Evolutionary conservation across 441 rosid genomes (phyloP), one percentile per base, ranked within the genome.

Genomic region (Cnidoscolus chayamansa): DNA sequence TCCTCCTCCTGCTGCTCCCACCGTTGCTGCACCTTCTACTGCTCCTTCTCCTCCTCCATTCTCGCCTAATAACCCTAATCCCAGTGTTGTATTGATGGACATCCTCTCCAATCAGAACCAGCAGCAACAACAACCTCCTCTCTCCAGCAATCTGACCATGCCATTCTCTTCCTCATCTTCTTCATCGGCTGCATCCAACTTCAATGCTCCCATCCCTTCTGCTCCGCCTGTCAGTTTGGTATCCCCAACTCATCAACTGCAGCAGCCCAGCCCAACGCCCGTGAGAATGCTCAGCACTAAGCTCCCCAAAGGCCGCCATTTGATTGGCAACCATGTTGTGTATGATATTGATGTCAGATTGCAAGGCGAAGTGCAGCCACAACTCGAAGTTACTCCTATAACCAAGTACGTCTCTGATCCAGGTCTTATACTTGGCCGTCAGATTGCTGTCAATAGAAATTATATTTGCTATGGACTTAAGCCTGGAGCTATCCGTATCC

Each of bases 381-480:
- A 90, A 71, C 89, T 90, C 6, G 93, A 88, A 77, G 93, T 88
- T 71, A 88, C 96, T 74, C 96, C 96, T 55, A 90, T 90, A 55
- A 90, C 96, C 49, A 88, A 86, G 84, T 90, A 90, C 68, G 73
- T 65, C 12, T 93, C 97, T 25, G 98, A 95, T 79, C 97, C 98
- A 49, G 89, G 84, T 74, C 92, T 91, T 13, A 81, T 88, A 0
- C 79, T 93, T 37, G 99, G 99, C 10, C 79, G 94, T 0, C 97
- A 93, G 79, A 91, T 95, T 74, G 98, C 98, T 3, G 97, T 91
- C 11, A 93, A 90, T 74, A 81, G 80, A 80, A 81, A 80, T 62
- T 95, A 95, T 69, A 89, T 93, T 13, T 93, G 97, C 76, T 95
- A 95, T 30, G 99, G 98, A 0, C 79, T 95, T 61, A 95, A 93